Base-by-base conservation (phyloP, 1,139 yeast species). In the Maudiozyma humilis region DNA sequence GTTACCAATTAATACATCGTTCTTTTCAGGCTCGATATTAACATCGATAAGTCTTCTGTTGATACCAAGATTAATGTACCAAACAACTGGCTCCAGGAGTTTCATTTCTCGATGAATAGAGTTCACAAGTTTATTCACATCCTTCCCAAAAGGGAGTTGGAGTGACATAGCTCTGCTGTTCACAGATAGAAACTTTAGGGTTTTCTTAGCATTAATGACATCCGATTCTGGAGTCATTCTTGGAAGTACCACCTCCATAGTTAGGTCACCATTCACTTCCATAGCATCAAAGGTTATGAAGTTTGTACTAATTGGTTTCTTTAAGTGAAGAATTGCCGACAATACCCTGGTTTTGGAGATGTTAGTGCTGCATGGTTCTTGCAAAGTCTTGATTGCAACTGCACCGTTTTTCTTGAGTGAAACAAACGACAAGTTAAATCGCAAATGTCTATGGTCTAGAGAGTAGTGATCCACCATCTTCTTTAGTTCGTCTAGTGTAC, bases 1-100 rank as follows among this genome's bases (percentile, higher is more conserved):
- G 32, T 59, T 54, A n/a, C 47, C 47, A 2, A 70, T 47, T 37
- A 68, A 41, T 3, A 71, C 57, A 50, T 70, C 73, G 40, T 69
- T 66, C 46, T 72, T 72, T 40, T 62, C 66, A 2, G 76, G 76
- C 47, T 72, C 76, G 20, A 72, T 59, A 47, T 71, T 72, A 1
- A 68, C 55, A 55, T 71, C 75, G 6, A 67, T 50, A 6, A 50
- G 30, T 10, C 47, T 42, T 14, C 44, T 41, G 20, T 47, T 45
- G 29, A 50, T 49, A 2, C 42, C 34, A 1, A 54, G 36, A 8
- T 56, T 50, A 1, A 67, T 15, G 40, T 49, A 58, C 69, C 74
- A 68, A 4, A 60, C 46, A 0, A 46, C 48, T 0, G 72, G 72
- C 4, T 50, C 46, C 3, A 55, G 40, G 6, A 64, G 43, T 16